Base-by-base conservation (phyloP, 2,329 filamentous ascomycete species). In the Cordyceps farinosa region DNA sequence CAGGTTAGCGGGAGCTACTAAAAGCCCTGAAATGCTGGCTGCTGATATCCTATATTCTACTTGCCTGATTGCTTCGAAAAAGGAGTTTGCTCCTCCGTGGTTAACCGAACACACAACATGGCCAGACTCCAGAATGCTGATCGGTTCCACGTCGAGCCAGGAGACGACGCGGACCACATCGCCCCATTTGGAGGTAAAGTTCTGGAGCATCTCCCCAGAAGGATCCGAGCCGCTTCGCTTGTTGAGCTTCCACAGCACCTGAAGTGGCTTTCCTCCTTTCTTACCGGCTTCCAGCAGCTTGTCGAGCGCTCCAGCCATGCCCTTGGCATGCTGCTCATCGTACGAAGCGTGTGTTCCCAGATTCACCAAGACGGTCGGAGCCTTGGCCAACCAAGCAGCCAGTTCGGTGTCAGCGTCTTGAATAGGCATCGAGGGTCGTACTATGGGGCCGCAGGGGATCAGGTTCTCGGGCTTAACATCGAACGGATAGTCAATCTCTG, bases 331-430 rank as follows among this genome's bases (percentile, higher is more conserved):
- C 1, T 64, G 47, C 57, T 70, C 64, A 34, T 64, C 63, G 51
- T 69, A 71, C 4, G 66, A 66, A 30, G 75, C 70, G 5, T 75
- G 70, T 3, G 78, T 82, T 0, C 82, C 81, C 0, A 84, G 72
- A 60, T 80, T 82, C 9, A 84, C 74, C 13, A 84, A 71, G 0
- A 83, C 69, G 0, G 81, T 83, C 2, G 79, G 78, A 0, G 68
- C 70, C 10, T 68, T 66, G 1, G 70, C 69, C 13, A 84, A 65
- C 81, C 81, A 84, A 0, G 52, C 40, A 1, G 74, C 72, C 34
- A 84, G 68, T 45, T 78, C 75, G 0, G 76, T 70, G 48, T 84
- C 81, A 2, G 75, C 70, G 17, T 76, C 70, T n/a, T 69, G 62
- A 0, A 80, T 72, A 0, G 77, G 67, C 2, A 69, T 65, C 1